A percentile compares a stretch with the other conserved stretches of the same genome.
phyloP scores from a whole-genome alignment of 2,329 filamentous ascomycete species.

The Ophiosphaerella herpotricha region DNA sequence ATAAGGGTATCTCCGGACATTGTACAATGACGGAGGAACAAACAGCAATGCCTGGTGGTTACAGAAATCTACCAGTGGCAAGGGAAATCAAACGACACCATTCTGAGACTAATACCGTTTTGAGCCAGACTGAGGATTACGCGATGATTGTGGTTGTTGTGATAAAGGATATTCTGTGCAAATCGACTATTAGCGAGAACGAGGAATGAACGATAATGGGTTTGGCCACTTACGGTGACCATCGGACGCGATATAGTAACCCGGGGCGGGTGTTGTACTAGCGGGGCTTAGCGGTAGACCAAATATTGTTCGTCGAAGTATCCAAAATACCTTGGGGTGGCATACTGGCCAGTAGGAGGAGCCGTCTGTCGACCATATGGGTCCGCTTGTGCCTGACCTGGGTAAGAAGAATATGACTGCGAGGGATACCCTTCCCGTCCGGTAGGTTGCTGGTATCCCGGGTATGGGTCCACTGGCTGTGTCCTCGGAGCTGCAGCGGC shows the following conservation, averaged over 20 bases:
- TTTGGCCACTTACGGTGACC: slow-evolving; percentile 41
- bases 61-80: slow-evolving; percentile 27
- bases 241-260: slow-evolving; percentile 46
- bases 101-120: slow-evolving; percentile 14
- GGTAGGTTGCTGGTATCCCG: slow-evolving; percentile 28
- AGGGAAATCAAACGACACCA: slow-evolving; percentile 10
- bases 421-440: slow-evolving; percentile 26
- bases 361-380: slow-evolving; percentile 29
- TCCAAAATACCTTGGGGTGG: slow-evolving; percentile 50
- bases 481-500: slow-evolving; percentile 36
- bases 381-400: slow-evolving; percentile 33
- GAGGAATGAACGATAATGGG: not conserved
- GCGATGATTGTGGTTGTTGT: slow-evolving; percentile 31
- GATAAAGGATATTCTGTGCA: slow-evolving; percentile 39
- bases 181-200: slow-evolving; percentile 20
- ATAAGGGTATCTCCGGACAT: slow-evolving; percentile 44
- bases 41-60: slow-evolving; percentile 30
- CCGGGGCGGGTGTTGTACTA: slow-evolving; percentile 39
- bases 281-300: slow-evolving; percentile 47
- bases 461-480: slow-evolving; percentile 39
- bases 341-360: slow-evolving; percentile 25
- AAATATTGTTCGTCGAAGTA: slow-evolving; percentile 44
- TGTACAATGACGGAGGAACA: slow-evolving; percentile 37
- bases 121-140: slow-evolving; percentile 29
- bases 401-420: slow-evolving; percentile 34